Base-by-base conservation (phyloP, 257 asterid species). In the Solanum medicagineum region DNA sequence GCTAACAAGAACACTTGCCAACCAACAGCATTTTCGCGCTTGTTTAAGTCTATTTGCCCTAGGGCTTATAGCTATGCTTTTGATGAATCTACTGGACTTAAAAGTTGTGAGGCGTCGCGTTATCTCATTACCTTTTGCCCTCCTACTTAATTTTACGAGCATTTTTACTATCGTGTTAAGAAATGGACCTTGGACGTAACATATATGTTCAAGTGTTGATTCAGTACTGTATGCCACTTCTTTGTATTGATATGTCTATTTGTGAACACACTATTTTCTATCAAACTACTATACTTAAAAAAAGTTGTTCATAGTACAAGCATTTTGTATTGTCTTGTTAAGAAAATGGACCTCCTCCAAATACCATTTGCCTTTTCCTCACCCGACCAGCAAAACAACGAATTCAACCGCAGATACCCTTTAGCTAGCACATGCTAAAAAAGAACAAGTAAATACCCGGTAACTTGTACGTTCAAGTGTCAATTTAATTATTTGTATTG, bases 111-210 rank as follows among this genome's bases (percentile, higher is more conserved):
- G 85, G 96, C 96, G 1, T 84, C 84, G 8, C 80, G 90, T 75
- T 93, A 93, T 87, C 89, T 90, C 6, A 86, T 94, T 10, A 91
- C 94, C 19, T 94, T 94, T 36, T 94, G 97, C 87, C 97, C 97
- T 85, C 91, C 96, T 4, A 86, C 56, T 65, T 82, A 62, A 69
- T 32, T 24, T 26, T 24, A 24, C 10, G 24, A 77, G 45, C 63
- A 77, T 49, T 16, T 51, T 1, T 24, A 15, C 60, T 14, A 1
- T 26, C 10, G 4, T 8, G 47, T 15, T 75, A 79, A 75, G 24
- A 75, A 75, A 75, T 75, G 20, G 42, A 51, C 24, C 22, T 49
- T 49, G 82, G 24, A 15, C 44, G 4, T 75, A 49, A 75, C 24
- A 8, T 14, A 44, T 75, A 24, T 15, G 62, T 49, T 75, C 22